Base-by-base conservation (phyloP, 148 eudicot species). In the Vaccinium macrocarpon region DNA sequence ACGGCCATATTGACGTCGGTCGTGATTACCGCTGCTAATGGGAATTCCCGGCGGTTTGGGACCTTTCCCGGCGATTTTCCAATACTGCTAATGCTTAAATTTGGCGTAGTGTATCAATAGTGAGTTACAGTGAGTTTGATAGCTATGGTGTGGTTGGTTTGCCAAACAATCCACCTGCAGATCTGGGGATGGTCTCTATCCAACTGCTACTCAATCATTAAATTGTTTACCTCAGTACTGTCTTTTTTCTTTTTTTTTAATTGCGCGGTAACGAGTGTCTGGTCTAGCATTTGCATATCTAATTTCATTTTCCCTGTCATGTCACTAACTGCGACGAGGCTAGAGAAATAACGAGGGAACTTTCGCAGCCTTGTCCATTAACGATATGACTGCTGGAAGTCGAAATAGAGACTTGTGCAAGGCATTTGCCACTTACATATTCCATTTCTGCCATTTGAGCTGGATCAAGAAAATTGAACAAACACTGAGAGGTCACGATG, bases 191-290 rank as follows among this genome's bases (percentile, higher is more conserved):
- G 73, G 32, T 29, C 73, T 5, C 38, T 27, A 29, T 12, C 42
- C 18, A 68, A 68, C 73, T 68, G 73, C 73, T 68, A 68, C 73
- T 68, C 73, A 68, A 68, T 68, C 42, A 68, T 68, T 16, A 27
- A 27, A 27, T 68, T 29, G 6, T 27, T 13, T 13, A 27, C 73
- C 42, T 27, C 0, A 29, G 7, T 13, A 68, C 71, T 64, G 5
- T 64, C 10, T 62, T 32, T 14, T 3, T 23, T 12, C 4, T 66
- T 66, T 3, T 11, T 66, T 66, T 23, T n/a, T 62, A 32, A 32
- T 66, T 66, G 32, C 6, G 2, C 2, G 16, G 35, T 4, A 12
- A 27, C 29, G 5, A 27, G 29, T 62, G 27, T 23, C 5, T n/a
- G 29, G 14, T 62, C 27, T 62, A n/a, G n/a, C 3, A 21, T 62